These are phyloP conservation scores for Hypomyces perniciosus DNA, from an alignment of 2,329 filamentous ascomycete species.

Conservation along the genomic window DNA sequence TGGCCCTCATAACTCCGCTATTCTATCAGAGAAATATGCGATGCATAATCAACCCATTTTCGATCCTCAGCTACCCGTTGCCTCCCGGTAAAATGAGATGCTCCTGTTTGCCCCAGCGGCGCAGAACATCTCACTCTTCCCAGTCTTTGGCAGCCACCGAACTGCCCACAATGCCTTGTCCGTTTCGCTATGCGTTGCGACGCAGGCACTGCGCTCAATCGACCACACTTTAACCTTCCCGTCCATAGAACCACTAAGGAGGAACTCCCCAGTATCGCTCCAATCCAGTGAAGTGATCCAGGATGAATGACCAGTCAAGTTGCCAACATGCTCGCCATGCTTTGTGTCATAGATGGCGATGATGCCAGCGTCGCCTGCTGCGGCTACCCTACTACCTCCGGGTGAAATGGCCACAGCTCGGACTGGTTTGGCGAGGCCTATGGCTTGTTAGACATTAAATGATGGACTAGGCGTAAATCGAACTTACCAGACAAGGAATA, in stretches of 20 bases:
- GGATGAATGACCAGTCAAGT: slow-evolving; percentile 68
- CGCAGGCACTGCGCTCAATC: slow-evolving; percentile 73
- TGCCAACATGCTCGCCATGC: slow-evolving; percentile 88
- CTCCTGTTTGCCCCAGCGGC: slow-evolving; percentile 71
- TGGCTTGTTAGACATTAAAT: slow-evolving; percentile 8
- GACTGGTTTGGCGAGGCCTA: slow-evolving; percentile 80
- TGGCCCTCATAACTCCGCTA: not conserved
- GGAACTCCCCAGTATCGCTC: slow-evolving; percentile 86
- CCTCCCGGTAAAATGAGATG: slow-evolving; percentile 79
- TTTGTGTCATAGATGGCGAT: slow-evolving; percentile 90
- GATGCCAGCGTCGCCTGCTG: slow-evolving; percentile 80
- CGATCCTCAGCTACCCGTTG: slow-evolving; percentile 54
- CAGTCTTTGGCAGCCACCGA: slow-evolving; percentile 72
- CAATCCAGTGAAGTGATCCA: slow-evolving; percentile 93
- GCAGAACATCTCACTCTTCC: slow-evolving; percentile 66
- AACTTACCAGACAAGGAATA: slow-evolving; percentile 73
- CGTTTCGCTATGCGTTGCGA: slow-evolving; percentile 89
- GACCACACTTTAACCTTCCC: slow-evolving; percentile 97
- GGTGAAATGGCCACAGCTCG: slow-evolving; percentile 85
- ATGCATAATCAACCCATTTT: not conserved
- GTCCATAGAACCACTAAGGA: slow-evolving; percentile 83
- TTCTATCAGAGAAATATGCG: not conserved
- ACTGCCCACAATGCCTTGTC: slow-evolving; percentile 80
- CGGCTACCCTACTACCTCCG: slow-evolving; percentile 74
- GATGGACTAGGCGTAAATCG: not conserved